phyloP scores from a whole-genome alignment of 495 filamentous ascomycete species.

The Clohesyomyces aquaticus region DNA sequence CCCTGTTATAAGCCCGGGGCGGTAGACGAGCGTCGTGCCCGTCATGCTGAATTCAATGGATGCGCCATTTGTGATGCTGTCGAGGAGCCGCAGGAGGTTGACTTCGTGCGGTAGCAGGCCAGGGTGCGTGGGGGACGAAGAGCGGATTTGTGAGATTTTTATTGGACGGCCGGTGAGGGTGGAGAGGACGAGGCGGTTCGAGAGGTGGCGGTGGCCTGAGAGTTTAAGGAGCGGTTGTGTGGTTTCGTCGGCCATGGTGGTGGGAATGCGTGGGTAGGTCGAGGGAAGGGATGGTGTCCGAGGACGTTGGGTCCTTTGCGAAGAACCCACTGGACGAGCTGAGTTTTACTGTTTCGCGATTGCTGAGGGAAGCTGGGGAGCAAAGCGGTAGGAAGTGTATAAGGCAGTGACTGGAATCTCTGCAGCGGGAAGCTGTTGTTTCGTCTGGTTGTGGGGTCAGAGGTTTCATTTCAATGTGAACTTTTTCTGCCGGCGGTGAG shows the following conservation, averaged over 20 bases:
- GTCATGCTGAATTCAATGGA: slow-evolving; percentile 93
- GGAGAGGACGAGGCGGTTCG: slow-evolving; percentile 82
- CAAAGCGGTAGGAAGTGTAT: too few species aligned
- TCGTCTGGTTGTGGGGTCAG: background rate
- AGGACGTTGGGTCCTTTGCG: too few species aligned
- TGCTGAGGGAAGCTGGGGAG: too few species aligned
- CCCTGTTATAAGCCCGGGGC: slow-evolving; percentile 89
- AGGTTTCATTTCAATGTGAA: background rate
- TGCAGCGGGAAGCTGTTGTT: too few species aligned
- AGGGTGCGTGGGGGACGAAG: slow-evolving; percentile 77
- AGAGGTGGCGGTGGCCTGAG: slow-evolving; percentile 79
- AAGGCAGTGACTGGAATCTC: too few species aligned
- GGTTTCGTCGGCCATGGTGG: slow-evolving; percentile 34
- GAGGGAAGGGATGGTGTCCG: slow-evolving; percentile 9
- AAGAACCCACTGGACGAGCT: too few species aligned
- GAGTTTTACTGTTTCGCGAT: too few species aligned
- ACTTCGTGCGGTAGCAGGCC: slow-evolving; percentile 92
- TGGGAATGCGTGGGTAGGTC: background rate
- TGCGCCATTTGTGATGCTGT: slow-evolving; percentile 93
- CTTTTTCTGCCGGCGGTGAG: background rate
- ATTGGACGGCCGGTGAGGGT: slow-evolving; percentile 88
- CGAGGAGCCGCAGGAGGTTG: slow-evolving; percentile 92
- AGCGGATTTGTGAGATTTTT: slow-evolving; percentile 90
- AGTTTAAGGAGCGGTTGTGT: slow-evolving; percentile 62
- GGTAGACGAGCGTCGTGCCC: slow-evolving; percentile 87